phyloP scores from a whole-genome alignment of 345 rosid genomes.

The Boechera divaricarpa region DNA sequence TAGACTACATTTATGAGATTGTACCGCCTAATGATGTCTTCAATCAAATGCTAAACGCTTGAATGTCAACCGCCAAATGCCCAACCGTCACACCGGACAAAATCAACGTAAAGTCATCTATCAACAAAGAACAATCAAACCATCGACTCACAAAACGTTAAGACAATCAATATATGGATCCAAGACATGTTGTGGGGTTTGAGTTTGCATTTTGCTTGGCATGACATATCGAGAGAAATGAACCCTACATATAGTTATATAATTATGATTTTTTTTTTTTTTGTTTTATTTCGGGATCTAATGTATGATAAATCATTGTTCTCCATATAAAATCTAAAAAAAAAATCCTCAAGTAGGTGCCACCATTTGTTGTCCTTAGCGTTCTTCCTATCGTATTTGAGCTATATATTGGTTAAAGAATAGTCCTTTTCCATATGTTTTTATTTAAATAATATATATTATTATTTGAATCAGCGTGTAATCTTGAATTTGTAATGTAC shows the following conservation, averaged over 20 bases:
- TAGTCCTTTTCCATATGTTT: too few species aligned
- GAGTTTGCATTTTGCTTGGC: constrained; percentile 11
- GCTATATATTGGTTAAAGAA: too few species aligned
- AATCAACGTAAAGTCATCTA: constrained; percentile 22
- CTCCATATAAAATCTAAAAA: constrained; percentile 44
- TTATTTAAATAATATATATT: neutral
- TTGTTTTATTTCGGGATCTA: constrained; percentile 12
- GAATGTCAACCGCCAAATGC: constrained; percentile 27
- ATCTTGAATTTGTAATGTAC: constrained; percentile 4
- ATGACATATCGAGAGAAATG: constrained; percentile 15
- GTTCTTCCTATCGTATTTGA: constrained; percentile 21
- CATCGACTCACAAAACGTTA: constrained; percentile 28
- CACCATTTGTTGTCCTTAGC: constrained; percentile 49
- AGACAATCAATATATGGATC: constrained; percentile 12
- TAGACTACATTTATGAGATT: neutral
- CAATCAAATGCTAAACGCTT: constrained; percentile 21
- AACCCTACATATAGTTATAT: constrained; percentile 24
- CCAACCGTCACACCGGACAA: constrained; percentile 11
- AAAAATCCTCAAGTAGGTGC: constrained; percentile 78
- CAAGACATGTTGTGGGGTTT: constrained; percentile 41
- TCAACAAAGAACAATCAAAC: constrained; percentile 18
- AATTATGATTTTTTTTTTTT: neutral
- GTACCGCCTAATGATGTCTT: neutral
- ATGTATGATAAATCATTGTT: constrained; percentile 28
- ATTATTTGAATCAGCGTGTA: neutral